These are phyloP conservation scores for Hydnomerulius pinastri DNA, from an alignment of 768 basidiomycete species.

Conservation along the genomic window DNA sequence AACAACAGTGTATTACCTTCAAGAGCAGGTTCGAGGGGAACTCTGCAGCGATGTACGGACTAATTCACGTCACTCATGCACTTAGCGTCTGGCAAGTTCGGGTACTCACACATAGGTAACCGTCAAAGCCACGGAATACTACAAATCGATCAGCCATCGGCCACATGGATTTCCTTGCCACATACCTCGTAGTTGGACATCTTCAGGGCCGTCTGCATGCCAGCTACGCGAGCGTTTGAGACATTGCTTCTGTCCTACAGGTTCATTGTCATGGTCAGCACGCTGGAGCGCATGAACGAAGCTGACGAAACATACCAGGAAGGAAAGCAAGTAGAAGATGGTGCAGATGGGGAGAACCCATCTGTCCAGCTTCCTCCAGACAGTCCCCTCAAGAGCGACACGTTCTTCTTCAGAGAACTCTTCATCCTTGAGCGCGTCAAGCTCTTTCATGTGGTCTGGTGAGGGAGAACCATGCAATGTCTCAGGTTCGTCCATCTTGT, in stretches of 20 bases:
- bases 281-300: background rate
- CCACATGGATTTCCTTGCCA: background rate
- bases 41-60: slow-evolving; percentile 59
- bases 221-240: slow-evolving; percentile 62
- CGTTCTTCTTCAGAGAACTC: slow-evolving; percentile 16
- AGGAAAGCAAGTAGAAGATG: slow-evolving; percentile 54
- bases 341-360: slow-evolving; percentile 50
- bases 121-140: slow-evolving; percentile 39
- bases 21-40: slow-evolving; percentile 62
- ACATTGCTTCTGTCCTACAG: slow-evolving; percentile 45
- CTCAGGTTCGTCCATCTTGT: slow-evolving; percentile 8
- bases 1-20: slow-evolving; percentile 31
- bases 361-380: slow-evolving; percentile 53
- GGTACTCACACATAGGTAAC: slow-evolving; percentile 26
- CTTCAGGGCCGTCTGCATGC: slow-evolving; percentile 52
- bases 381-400: slow-evolving; percentile 36
- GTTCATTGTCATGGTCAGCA: background rate
- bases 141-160: background rate
- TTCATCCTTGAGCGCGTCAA: slow-evolving; percentile 5
- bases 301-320: slow-evolving; percentile 42
- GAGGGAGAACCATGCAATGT: background rate
- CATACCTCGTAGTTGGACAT: slow-evolving; percentile 30
- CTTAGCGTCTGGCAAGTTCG: background rate
- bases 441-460: slow-evolving; percentile 7
- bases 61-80: slow-evolving; percentile 12